phyloP scores from a whole-genome alignment of 495 filamentous ascomycete genomes.

The Penicillium soppii region DNA sequence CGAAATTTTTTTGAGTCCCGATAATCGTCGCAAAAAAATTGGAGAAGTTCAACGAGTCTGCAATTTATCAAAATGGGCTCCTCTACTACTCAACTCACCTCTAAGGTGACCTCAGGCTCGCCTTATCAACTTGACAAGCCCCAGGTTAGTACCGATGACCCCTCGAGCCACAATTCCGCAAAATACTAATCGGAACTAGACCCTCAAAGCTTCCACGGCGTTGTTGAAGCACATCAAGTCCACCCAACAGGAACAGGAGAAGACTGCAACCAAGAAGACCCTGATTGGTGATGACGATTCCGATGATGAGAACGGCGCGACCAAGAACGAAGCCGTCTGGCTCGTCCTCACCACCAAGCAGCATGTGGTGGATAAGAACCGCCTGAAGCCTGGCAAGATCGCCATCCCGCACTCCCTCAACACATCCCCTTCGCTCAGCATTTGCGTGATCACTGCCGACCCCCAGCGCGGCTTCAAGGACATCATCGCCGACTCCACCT shows the following conservation, averaged over 20 bases:
- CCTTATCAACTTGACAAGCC: constrained; percentile 66
- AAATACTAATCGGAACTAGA: constrained; percentile 44
- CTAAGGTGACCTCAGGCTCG: constrained; percentile 50
- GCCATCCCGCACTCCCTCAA: constrained; percentile 68
- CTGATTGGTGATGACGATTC: constrained; percentile 63
- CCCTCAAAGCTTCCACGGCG: constrained; percentile 75
- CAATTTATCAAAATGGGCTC: constrained; percentile 40
- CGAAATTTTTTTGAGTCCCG: constrained; percentile 39
- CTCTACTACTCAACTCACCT: constrained; percentile 47
- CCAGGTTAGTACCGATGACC: constrained; percentile 47
- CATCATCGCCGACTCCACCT: constrained; percentile 68
- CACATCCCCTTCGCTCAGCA: constrained; percentile 56
- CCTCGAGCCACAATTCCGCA: constrained; percentile 11
- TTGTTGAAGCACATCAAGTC: constrained; percentile 78
- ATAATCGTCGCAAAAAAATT: constrained; percentile 35
- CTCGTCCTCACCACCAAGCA: constrained; percentile 87
- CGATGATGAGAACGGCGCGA: constrained; percentile 36
- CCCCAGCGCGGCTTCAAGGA: constrained; percentile 92
- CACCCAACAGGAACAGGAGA: constrained; percentile 55
- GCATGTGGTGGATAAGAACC: constrained; percentile 71
- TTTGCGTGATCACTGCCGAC: constrained; percentile 83
- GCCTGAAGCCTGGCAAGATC: constrained; percentile 76
- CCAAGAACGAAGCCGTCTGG: constrained; percentile 71
- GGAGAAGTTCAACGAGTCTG: constrained; percentile 27
- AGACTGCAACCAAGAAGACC: constrained; percentile 63